These are phyloP conservation scores for Austroboletus novae-zelandiae DNA, from an alignment of 1,284 basidiomycete genomes.

Conservation along the genomic window DNA sequence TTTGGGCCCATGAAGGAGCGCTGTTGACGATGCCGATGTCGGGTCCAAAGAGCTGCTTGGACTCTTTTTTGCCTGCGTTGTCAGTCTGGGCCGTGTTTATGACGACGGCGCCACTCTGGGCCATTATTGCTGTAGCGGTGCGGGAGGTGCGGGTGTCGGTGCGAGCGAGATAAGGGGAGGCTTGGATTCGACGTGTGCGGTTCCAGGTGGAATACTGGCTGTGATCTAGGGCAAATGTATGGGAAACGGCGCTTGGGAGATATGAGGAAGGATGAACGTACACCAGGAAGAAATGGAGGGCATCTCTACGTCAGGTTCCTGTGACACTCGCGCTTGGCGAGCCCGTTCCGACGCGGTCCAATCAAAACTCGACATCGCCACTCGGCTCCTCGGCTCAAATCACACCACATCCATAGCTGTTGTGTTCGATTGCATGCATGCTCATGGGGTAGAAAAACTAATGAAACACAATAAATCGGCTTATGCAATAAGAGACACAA, in stretches of 20 bases:
- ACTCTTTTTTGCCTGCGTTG: constrained; percentile 32
- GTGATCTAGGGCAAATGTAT: constrained; percentile 37
- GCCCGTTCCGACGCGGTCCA: constrained; percentile 1
- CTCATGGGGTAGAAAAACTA: constrained; percentile 21
- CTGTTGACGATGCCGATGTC: constrained; percentile 56
- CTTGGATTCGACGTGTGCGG: constrained; percentile 48
- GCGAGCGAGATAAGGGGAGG: constrained; percentile 49
- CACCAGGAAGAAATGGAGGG: constrained; percentile 36
- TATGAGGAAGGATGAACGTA: constrained; percentile 14
- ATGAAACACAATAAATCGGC: constrained; percentile 27
- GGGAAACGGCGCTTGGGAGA: not conserved
- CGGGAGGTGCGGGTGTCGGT: constrained; percentile 46
- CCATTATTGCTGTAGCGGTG: constrained; percentile 44
- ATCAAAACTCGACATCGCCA: constrained; percentile 10
- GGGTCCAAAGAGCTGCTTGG: constrained; percentile 61
- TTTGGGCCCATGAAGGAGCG: constrained; percentile 45
- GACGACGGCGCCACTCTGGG: constrained; percentile 36
- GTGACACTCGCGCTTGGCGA: not conserved
- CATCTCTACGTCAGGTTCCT: constrained; percentile 23
- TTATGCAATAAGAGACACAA: constrained; percentile 89
- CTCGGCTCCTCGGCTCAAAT: constrained; percentile 9
- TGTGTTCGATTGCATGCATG: not conserved
- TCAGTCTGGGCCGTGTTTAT: constrained; percentile 37
- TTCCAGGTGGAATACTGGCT: constrained; percentile 55
- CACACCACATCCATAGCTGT: constrained; percentile 4